Percentiles rank a stretch among this genome's conserved stretches.
phyloP scores from a whole-genome alignment of 2,329 filamentous ascomycete species.

The Apiospora marii region DNA sequence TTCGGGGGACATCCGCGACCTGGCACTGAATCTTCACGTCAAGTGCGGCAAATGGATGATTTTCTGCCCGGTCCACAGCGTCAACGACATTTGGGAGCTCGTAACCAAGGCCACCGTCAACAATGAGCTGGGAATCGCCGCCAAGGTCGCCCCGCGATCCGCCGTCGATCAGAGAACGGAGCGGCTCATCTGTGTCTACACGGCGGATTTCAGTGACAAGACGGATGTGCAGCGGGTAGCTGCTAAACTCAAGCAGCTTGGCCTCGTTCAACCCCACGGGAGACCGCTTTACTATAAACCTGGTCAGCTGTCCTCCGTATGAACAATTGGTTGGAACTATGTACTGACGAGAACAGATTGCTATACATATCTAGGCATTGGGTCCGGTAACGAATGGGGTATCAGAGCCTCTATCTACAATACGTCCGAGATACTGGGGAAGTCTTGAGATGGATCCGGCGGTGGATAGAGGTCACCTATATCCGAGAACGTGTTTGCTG shows the following conservation, averaged over 20 bases:
- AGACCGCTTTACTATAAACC: constrained; percentile 80
- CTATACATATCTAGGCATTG: constrained; percentile 72
- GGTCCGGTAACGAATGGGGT: constrained; percentile 66
- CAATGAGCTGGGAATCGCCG: constrained; percentile 73
- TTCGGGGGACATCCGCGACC: constrained; percentile 62
- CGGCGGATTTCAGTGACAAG: constrained; percentile 73
- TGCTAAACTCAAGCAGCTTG: constrained; percentile 65
- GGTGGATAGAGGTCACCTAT: not conserved
- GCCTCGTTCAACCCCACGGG: constrained; percentile 58
- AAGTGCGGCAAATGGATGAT: constrained; percentile 83
- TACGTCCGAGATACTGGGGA: constrained; percentile 50
- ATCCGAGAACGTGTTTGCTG: not conserved
- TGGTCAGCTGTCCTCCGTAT: constrained; percentile 53
- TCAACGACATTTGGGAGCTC: constrained; percentile 70
- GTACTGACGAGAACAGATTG: constrained; percentile 58
- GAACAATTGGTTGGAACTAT: not conserved
- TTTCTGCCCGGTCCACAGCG: constrained; percentile 62
- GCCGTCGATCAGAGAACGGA: constrained; percentile 50
- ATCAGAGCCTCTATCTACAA: constrained; percentile 66
- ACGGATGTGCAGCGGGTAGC: constrained; percentile 75
- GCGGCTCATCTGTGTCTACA: constrained; percentile 80
- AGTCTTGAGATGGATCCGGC: constrained; percentile 27
- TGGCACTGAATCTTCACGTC: constrained; percentile 67
- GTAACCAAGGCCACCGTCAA: constrained; percentile 73
- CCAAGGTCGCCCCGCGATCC: constrained; percentile 73